Conservation (phyloP, 192 early-diverging fungal species). For the Coemansia sp. region DNA sequence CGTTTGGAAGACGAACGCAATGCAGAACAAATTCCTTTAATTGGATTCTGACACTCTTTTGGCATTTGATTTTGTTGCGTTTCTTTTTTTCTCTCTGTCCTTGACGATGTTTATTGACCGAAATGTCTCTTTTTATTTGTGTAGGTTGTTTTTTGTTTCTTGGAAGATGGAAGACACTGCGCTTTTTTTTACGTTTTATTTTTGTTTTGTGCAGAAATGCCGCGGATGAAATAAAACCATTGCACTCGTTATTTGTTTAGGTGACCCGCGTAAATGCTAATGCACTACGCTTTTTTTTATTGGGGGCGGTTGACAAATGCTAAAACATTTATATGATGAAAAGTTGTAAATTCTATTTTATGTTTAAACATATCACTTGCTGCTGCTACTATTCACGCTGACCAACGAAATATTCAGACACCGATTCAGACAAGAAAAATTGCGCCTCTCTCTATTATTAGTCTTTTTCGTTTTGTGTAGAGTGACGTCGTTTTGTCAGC, state of each 20-base stretch:
- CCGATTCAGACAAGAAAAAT: not conserved
- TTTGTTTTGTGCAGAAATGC: too few species aligned
- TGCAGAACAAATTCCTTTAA: not conserved
- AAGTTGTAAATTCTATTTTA: not conserved
- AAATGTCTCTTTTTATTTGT: too few species aligned
- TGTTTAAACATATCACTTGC: too few species aligned
- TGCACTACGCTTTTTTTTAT: too few species aligned
- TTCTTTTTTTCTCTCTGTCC: not conserved
- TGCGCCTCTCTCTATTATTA: not conserved
- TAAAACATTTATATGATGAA: not conserved
- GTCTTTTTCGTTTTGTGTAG: not conserved
- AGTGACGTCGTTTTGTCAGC: not conserved
- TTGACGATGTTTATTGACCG: not conserved
- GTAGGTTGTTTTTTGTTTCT: too few species aligned
- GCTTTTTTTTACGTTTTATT: too few species aligned
- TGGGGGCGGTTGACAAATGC: too few species aligned
- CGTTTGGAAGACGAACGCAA: slow-evolving; percentile 10
- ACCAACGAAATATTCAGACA: not conserved
- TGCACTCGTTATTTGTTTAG: too few species aligned
- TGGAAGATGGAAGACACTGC: too few species aligned
- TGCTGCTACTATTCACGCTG: too few species aligned
- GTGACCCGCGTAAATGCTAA: too few species aligned
- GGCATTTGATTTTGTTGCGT: not conserved
- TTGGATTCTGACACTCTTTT: not conserved
- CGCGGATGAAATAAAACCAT: too few species aligned